Evolutionary conservation across 73 alveolate species (phyloP), one percentile per base, ranked within the genome.

Genomic region (Blepharisma japonicum): DNA sequence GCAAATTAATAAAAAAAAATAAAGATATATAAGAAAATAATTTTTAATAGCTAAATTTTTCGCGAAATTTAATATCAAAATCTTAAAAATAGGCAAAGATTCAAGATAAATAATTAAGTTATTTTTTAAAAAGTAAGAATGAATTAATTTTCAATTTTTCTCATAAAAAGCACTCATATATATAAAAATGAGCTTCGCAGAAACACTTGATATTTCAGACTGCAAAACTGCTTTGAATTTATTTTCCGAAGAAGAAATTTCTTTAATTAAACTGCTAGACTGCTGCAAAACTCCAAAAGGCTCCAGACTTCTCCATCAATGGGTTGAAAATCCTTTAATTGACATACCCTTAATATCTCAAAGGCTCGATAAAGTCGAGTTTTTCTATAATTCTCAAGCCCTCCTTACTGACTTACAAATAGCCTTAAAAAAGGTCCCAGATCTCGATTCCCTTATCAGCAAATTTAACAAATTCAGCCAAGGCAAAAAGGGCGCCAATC

Each of bases 281-380:
- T 51, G 78, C 72, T 80, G 94, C 68, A 90, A 83, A 66, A 92
- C 96, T 39, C 32, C 85, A 49, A 85, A 82, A 45, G 98, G 98
- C 7, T 55, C 77, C 11, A 61, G 94, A 55, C 71, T 82, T 27
- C 88, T 92, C 32, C 84, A 88, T 80, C 83, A 88, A 80, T 90
- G 98, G 96, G 82, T 92, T 6, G 90, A 87, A 68, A 84, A 84
- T 71, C 96, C 98, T n/a, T 68, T 90, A 27, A 78, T 85, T 53
- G 85, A 91, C 38, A 72, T 56, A 32, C 66, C 68, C 72, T 92
- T 78, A 55, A 89, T 92, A n/a, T 77, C 86, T 18, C 55, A 77
- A 68, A 86, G 98, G 81, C 80, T 90, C 25, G 83, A 80, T 25
- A 87, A 87, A 11, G 96, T 89, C 2, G 98, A 92, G 55, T 92